Conservation (phyloP, 768 basidiomycete species). For the Russula abietina region DNA sequence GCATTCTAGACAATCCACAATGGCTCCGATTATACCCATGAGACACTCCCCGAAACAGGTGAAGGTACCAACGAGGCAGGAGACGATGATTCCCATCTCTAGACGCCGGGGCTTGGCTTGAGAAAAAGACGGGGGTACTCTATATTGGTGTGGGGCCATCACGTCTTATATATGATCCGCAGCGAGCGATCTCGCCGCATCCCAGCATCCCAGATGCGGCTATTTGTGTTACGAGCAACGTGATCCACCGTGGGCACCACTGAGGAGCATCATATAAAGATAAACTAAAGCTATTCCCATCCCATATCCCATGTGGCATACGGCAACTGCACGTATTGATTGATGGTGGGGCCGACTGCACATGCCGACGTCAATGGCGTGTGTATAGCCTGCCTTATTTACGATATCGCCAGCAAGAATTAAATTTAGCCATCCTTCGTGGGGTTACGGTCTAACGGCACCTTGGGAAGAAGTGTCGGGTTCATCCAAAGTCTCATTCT, state of each 20-base stretch:
- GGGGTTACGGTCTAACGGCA: too few species aligned
- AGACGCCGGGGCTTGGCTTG: neutral
- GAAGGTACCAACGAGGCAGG: conserved; percentile 27
- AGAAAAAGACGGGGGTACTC: neutral
- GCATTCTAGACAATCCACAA: conserved; percentile 44
- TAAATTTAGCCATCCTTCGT: neutral
- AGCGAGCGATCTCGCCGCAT: neutral
- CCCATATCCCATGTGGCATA: neutral
- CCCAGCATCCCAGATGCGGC: neutral
- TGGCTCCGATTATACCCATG: conserved; percentile 35
- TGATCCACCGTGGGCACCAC: neutral
- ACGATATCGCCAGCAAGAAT: neutral
- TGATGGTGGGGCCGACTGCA: neutral
- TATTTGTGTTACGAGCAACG: neutral
- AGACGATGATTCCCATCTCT: conserved; percentile 17
- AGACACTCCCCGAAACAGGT: conserved; percentile 41
- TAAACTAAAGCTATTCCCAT: neutral
- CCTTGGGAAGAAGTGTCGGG: too few species aligned
- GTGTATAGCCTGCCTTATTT: neutral
- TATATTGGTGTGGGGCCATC: neutral
- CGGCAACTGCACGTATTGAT: too few species aligned
- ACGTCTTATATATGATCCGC: neutral
- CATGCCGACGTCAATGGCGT: neutral
- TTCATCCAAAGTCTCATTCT: too few species aligned
- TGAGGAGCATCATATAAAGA: neutral